These are phyloP conservation scores for Hyparrhenia diplandra DNA, from an alignment of 176 grass and related monocot genomes.

Conservation along the genomic window DNA sequence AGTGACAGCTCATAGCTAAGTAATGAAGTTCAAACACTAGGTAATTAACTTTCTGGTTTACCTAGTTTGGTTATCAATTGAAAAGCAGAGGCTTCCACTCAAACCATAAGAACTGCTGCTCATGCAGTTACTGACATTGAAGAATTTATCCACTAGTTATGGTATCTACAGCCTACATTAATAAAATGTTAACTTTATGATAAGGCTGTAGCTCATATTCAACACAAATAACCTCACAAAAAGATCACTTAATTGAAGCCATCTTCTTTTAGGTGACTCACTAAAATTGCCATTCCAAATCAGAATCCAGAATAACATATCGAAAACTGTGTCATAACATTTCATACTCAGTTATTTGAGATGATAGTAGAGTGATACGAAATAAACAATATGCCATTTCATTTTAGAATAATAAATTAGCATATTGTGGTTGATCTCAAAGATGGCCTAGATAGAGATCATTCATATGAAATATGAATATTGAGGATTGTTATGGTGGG, in stretches of 20 bases:
- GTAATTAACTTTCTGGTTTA: background rate
- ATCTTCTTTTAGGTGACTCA: background rate
- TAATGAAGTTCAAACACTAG: slow-evolving; percentile 12
- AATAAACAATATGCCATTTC: background rate
- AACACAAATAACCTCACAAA: background rate
- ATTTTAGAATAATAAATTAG: background rate
- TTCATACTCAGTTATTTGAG: background rate
- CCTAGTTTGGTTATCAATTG: background rate
- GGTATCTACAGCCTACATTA: background rate
- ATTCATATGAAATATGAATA: background rate
- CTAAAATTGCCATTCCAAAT: background rate
- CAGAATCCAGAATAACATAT: background rate
- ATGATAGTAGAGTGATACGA: background rate
- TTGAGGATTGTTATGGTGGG: no score
- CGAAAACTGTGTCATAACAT: background rate
- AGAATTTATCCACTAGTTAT: background rate
- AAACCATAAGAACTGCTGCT: background rate
- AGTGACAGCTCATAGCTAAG: background rate
- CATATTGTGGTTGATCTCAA: background rate
- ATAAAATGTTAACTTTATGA: background rate
- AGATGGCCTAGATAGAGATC: background rate
- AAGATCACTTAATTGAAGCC: background rate
- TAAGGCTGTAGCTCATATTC: background rate
- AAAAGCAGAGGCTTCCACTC: background rate
- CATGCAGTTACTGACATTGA: background rate